Evolutionary conservation across 257 asterid genomes (phyloP).

Genomic region (Cinchona pubescens): DNA sequence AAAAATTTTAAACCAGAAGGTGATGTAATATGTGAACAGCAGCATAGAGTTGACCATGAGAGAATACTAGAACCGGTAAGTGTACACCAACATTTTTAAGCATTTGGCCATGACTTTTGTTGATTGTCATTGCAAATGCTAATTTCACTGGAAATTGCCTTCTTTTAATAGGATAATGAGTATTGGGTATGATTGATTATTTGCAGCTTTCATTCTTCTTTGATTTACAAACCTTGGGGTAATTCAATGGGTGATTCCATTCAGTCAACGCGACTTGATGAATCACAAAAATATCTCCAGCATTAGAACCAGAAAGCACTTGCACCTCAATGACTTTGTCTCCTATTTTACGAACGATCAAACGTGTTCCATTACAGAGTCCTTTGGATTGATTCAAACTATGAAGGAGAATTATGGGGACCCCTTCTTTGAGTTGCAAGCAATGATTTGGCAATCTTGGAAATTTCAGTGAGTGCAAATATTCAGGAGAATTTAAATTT

Average conservation of each 20-base stretch:
- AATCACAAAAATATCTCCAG: not conserved
- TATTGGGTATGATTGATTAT: not conserved
- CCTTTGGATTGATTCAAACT: not conserved
- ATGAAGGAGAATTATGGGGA: not conserved
- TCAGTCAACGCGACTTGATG: not conserved
- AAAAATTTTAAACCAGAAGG: no score
- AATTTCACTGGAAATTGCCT: not conserved
- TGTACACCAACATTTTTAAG: not conserved
- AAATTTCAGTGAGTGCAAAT: not conserved
- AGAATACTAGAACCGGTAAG: not conserved
- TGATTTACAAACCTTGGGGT: no score
- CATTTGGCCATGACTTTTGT: constrained; percentile 5
- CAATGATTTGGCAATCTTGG: not conserved
- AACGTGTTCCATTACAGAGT: constrained; percentile 1
- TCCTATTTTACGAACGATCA: not conserved
- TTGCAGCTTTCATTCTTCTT: no score
- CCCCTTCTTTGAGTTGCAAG: no score
- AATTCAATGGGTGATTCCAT: no score
- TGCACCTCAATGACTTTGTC: not conserved
- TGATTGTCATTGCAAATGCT: constrained; percentile 8
- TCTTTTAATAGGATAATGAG: not conserved
- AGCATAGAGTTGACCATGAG: not conserved
- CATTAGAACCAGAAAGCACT: not conserved
- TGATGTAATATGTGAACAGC: not conserved
- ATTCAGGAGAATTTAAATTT: not conserved